Evolutionary conservation across 257 asterid genomes (phyloP), one percentile per base, ranked within the genome.

Genomic region (Thymus mandschuricus): DNA sequence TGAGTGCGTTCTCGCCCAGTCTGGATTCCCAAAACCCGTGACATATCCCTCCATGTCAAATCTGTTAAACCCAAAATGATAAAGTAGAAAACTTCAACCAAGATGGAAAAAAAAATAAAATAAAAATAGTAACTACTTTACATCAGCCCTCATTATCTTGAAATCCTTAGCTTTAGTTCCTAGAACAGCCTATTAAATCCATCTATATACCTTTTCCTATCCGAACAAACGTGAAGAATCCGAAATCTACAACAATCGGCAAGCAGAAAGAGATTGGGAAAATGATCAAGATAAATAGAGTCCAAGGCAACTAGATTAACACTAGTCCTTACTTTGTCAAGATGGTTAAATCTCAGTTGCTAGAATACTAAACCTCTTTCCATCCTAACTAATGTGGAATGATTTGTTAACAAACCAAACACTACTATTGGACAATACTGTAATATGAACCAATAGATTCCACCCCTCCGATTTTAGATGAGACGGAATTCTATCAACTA

Each of bases 1-100:
- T 10, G 92, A 62, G 80, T 93, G 98, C 21, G 98, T 91, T 70
- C 81, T 77, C 1, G 79, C 86, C 98, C 98, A 91, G 55, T 91
- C 93, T 1, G 97, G 96, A 75, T 87, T 91, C 59, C 98, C 98
- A 62, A 93, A 93, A 29, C 98, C 94, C 46, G 94, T 87, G 69
- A 89, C 90, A 44, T 85, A 51, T 11, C 96, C 98, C 45, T 89
- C 86, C 67, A 91, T 75, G 76, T 93, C 96, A 76, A 89, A 93
- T 82, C 97, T 91, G 78, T 10, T 8, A 29, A 1, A 10, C 67
- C 57, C 60, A 74, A 70, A n/a, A 44, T 0, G 1, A 44, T 38
- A 44, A 7, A 0, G 2, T 7, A 10, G 49, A 44, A 44, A 44
- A 44, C 21, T 21, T 46, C 27, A 27, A 11, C 60, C 48, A 46